These are phyloP conservation scores for Geranium rotundifolium DNA, from an alignment of 345 rosid species.

Conservation along the genomic window DNA sequence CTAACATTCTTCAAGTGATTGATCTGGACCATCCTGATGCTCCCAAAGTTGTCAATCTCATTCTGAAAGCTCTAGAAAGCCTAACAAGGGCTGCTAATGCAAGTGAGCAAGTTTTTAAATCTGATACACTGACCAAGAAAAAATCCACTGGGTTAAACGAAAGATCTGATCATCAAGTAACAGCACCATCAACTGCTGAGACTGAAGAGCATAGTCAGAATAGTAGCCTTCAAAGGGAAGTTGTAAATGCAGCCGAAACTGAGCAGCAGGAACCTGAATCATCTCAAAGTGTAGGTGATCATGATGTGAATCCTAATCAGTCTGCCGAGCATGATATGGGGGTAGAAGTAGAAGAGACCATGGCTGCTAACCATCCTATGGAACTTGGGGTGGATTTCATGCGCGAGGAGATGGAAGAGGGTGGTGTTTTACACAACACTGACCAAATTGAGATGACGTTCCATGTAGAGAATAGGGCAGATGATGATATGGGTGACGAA, in stretches of 20 bases:
- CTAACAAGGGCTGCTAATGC: slow-evolving; percentile 90
- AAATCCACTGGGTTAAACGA: slow-evolving; percentile 34
- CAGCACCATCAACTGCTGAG: slow-evolving; percentile 31
- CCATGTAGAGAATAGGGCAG: slow-evolving; percentile 65
- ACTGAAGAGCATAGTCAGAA: slow-evolving; percentile 36
- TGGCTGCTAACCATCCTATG: slow-evolving; percentile 36
- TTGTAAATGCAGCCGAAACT: slow-evolving; percentile 29
- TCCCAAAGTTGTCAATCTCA: slow-evolving; percentile 73
- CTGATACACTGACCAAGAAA: slow-evolving; percentile 54
- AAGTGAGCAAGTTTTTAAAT: slow-evolving; percentile 57
- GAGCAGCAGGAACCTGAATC: slow-evolving; percentile 39
- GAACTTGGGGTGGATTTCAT: slow-evolving; percentile 77
- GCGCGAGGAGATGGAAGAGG: slow-evolving; percentile 72
- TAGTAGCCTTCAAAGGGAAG: slow-evolving; percentile 32
- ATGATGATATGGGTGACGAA: slow-evolving; percentile 77
- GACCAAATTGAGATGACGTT: slow-evolving; percentile 84
- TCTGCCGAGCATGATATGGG: slow-evolving; percentile 62
- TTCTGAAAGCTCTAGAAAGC: slow-evolving; percentile 78
- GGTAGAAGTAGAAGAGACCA: slow-evolving; percentile 48
- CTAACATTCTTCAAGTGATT: slow-evolving; percentile 68
- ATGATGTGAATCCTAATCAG: slow-evolving; percentile 33
- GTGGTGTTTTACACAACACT: slow-evolving; percentile 38
- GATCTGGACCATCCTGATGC: slow-evolving; percentile 98
- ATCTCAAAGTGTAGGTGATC: slow-evolving; percentile 36
- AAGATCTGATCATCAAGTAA: slow-evolving; percentile 36